These are phyloP conservation scores for Tulasnella sp. DNA, from an alignment of 768 basidiomycete species.

Conservation along the genomic window DNA sequence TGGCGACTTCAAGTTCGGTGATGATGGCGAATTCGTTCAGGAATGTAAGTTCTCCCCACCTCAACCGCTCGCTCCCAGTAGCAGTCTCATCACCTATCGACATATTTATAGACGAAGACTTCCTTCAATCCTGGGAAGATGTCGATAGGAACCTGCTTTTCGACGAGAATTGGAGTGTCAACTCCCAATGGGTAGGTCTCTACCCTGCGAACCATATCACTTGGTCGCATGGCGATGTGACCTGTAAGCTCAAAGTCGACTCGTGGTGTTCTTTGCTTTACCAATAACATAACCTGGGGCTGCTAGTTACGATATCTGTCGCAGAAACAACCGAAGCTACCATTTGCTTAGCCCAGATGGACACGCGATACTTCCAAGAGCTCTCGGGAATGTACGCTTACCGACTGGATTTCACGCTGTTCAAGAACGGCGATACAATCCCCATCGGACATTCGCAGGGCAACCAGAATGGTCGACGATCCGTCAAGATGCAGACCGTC, in stretches of 20 bases:
- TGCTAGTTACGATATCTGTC: constrained; percentile 36
- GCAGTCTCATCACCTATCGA: no score
- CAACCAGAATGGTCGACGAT: constrained; percentile 20
- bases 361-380: constrained; percentile 39
- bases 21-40: constrained; percentile 47
- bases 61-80: no score
- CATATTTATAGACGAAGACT: constrained; percentile 20
- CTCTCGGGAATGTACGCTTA: constrained; percentile 34
- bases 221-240: constrained; percentile 44
- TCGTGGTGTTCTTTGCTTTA: neutral
- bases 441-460: constrained; percentile 18
- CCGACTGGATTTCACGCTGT: constrained; percentile 41
- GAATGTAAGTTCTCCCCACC: constrained; percentile 23
- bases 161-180: constrained; percentile 37
- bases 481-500: constrained; percentile 19
- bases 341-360: constrained; percentile 43
- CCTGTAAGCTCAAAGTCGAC: constrained; percentile 34
- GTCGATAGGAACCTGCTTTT: constrained; percentile 38
- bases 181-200: constrained; percentile 40
- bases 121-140: constrained; percentile 27
- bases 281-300: neutral
- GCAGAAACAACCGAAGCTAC: constrained; percentile 31
- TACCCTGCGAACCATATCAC: constrained; percentile 31
- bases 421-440: constrained; percentile 33
- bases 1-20: constrained; percentile 35